Evolutionary conservation across 345 rosid genomes (phyloP).

Genomic region (Cardamine chenopodiifolia): DNA sequence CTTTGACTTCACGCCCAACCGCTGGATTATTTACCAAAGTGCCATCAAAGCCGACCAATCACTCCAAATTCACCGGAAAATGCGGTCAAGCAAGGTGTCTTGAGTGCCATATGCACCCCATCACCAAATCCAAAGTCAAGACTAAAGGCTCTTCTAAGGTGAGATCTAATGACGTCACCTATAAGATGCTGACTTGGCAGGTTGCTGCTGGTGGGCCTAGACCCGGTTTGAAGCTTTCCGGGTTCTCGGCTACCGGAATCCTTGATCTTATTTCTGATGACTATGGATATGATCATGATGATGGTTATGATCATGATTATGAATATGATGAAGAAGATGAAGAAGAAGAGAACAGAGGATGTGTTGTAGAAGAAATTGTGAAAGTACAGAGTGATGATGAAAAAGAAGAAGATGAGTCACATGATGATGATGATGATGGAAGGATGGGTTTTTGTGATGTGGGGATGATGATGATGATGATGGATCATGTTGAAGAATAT

Average conservation of each 20-base stretch:
- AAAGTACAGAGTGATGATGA: constrained; percentile 17
- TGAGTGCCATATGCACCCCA: constrained; percentile 38
- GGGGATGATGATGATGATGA: constrained; percentile 40
- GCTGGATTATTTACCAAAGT: constrained; percentile 61
- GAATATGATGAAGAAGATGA: constrained; percentile 10
- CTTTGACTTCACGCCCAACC: constrained; percentile 50
- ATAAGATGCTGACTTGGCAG: constrained; percentile 56
- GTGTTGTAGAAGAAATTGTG: constrained; percentile 27
- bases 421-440: constrained; percentile 27
- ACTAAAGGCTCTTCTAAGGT: constrained; percentile 50
- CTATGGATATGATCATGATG: constrained; percentile 24
- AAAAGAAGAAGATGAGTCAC: background rate
- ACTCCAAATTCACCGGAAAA: constrained; percentile 81
- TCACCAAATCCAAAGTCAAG: constrained; percentile 40
- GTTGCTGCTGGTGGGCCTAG: constrained; percentile 54
- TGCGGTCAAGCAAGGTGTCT: constrained; percentile 57
- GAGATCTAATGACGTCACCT: constrained; percentile 45
- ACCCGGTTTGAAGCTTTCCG: constrained; percentile 49
- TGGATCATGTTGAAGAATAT: constrained; percentile 43
- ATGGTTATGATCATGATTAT: constrained; percentile 17
- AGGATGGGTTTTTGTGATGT: constrained; percentile 43
- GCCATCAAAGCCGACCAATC: constrained; percentile 64
- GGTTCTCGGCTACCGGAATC: constrained; percentile 60
- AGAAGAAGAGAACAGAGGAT: constrained; percentile 17
- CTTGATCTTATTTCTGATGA: constrained; percentile 49